Base-by-base conservation (phyloP, 2,329 filamentous ascomycete species). In the Trichoderma oligosporum region DNA sequence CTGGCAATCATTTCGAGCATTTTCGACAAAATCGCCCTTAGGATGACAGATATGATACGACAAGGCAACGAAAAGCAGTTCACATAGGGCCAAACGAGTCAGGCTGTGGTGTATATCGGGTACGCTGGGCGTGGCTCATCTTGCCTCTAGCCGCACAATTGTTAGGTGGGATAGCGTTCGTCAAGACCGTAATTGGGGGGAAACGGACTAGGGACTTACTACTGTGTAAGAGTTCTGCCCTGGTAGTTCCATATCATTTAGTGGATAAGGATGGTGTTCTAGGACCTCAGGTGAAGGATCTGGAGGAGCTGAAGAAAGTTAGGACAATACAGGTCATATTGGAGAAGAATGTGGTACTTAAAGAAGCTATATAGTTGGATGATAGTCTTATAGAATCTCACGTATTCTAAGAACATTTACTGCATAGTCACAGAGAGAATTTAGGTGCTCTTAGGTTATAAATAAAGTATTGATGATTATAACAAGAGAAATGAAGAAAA, bases 121-220 rank as follows among this genome's bases (percentile, higher is more conserved):
- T 53, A 3, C 36, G 27, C 4, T 52, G 49, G 49, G 20, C 22
- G 6, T 44, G 49, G 49, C 49, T 42, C 38, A 42, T 53, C 27
- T 16, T 53, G 18, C 38, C 38, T 12, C 27, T 53, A 31, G 14
- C 16, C 5, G 38, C 35, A 9, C 49, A 53, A 4, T 24, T 53
- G 12, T 3, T 44, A 1, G 49, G 38, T 6, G 14, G 14, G 1
- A 33, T 42, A n/a, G 49, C 49, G 18, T 14, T 53, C 8, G 5
- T 42, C 20, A 20, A 18, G 25, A 29, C 38, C 2, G 14, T 53
- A 4, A 12, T 44, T 8, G 38, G 18, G 4, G 18, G 38, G 16
- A 6, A 33, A 8, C 11, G 18, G 29, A 33, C 38, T 20, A 53
- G 22, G 2, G 27, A 29, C 27, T 18, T 53, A n/a, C 49, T 38